phyloP scores from a whole-genome alignment of 345 rosid species.

The Abelmoschus esculentus region DNA sequence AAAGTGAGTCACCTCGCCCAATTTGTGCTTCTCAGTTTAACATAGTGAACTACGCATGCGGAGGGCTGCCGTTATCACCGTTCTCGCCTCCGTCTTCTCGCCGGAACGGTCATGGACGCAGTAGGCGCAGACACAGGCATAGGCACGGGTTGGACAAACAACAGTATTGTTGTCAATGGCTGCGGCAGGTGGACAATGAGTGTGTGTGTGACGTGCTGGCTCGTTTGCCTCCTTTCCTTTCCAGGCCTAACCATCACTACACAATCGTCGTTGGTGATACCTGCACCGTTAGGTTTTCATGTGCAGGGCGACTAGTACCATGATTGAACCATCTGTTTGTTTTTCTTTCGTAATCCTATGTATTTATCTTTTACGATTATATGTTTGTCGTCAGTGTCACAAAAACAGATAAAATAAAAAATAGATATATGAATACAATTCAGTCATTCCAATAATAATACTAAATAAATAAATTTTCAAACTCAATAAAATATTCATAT shows the following conservation, averaged over 20 bases:
- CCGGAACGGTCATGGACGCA: neutral
- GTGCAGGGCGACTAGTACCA: constrained; percentile 42
- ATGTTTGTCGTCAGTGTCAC: too few relatives aligned
- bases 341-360: neutral
- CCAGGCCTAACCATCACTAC: constrained; percentile 55
- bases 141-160: constrained; percentile 19
- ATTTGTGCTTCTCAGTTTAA: constrained; percentile 63
- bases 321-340: constrained; percentile 4
- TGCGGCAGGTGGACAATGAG: constrained; percentile 49
- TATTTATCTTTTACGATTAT: neutral
- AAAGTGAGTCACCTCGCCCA: constrained; percentile 27
- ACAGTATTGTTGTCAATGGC: constrained; percentile 69
- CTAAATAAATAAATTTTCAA: too few relatives aligned
- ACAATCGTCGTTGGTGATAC: constrained; percentile 39
- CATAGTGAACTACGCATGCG: constrained; percentile 62
- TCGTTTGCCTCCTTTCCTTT: constrained; percentile 63
- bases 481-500: too few relatives aligned
- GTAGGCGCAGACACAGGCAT: neutral
- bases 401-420: too few relatives aligned
- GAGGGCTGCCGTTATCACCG: constrained; percentile 28
- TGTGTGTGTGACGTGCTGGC: constrained; percentile 75
- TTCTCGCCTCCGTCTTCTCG: constrained; percentile 15
- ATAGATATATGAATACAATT: neutral
- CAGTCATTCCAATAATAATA: too few relatives aligned
- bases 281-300: constrained; percentile 48